Conservation (phyloP, 2,329 filamentous ascomycete genomes). For the Metarhizium robertsii region DNA sequence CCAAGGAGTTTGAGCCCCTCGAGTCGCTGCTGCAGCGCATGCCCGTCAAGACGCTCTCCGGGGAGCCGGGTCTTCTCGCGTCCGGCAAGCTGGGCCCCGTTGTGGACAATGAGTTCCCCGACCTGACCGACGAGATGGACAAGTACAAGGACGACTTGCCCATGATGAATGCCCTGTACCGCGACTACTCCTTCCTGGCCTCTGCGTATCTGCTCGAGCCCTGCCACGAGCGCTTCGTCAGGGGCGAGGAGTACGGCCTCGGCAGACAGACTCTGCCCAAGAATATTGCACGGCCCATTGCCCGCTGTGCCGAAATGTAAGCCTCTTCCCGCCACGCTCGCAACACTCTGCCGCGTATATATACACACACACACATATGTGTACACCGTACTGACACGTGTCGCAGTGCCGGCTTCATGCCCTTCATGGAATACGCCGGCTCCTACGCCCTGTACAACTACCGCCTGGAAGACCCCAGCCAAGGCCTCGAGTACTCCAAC, state of each 20-base stretch:
- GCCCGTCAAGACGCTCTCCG: slow-evolving; percentile 67
- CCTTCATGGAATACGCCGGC: slow-evolving; percentile 80
- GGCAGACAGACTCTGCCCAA: slow-evolving; percentile 64
- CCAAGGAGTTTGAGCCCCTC: slow-evolving; percentile 62
- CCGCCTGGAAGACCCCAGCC: slow-evolving; percentile 44
- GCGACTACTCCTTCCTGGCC: slow-evolving; percentile 86
- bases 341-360: too few species aligned
- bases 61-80: slow-evolving; percentile 69
- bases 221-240: slow-evolving; percentile 66
- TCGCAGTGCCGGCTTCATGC: slow-evolving; percentile 61
- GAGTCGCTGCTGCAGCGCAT: slow-evolving; percentile 66
- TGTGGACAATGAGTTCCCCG: slow-evolving; percentile 65
- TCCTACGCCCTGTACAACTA: slow-evolving; percentile 64
- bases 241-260: slow-evolving; percentile 68
- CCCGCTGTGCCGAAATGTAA: slow-evolving; percentile 76
- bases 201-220: slow-evolving; percentile 88
- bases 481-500: slow-evolving; percentile 53
- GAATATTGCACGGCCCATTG: slow-evolving; percentile 71
- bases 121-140: slow-evolving; percentile 65
- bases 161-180: slow-evolving; percentile 75
- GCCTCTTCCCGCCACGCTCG: slow-evolving; percentile 24
- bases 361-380: too few species aligned
- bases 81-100: slow-evolving; percentile 63
- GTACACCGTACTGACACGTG: too few species aligned
- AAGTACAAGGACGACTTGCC: slow-evolving; percentile 65